Evolutionary conservation across 805 yeast genomes (phyloP), one percentile per base, ranked within the genome.

Genomic region (Sugiyamaella smithiae): DNA sequence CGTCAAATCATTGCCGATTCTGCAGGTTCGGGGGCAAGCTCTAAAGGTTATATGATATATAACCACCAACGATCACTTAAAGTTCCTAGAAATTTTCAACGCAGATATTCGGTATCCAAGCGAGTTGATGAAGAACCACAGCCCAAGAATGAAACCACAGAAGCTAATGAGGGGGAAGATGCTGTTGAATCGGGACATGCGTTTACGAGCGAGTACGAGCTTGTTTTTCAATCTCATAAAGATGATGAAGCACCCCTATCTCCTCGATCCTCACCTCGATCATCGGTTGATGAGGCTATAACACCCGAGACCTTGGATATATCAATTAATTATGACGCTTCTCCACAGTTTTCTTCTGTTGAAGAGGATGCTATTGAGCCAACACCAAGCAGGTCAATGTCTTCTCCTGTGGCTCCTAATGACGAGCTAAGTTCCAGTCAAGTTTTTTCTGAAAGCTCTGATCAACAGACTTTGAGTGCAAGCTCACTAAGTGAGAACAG

Each of bases 1-100:
- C 48, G 53, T 2, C 58, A 56, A 36, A 40, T 54, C 20, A 16
- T 48, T 28, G 31, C 40, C 8, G 43, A 38, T 28, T 24, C 43
- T 4, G 42, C 24, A 2, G 42, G 17, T 4, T 3, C 38, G 3
- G 38, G 7, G 12, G 11, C 38, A 3, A 19, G 16, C 4, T 19
- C 22, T 4, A 25, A 12, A 12, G 45, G 45, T 7, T 41, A 43
- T 23, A 22, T 38, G 48, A 49, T 51, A 7, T 46, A 42, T 31
- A 52, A 46, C 40, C 48, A 43, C 16, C 48, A 50, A 29, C 25
- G 48, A 28, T 22, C 54, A 14, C 16, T 14, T 16, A 35, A 35
- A 14, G 22, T 35, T 14, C 38, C 38, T 16, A 16, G 22, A 11
- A 35, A 5, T 7, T 14, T 35, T 19, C 38, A 35, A 20, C 38